Evolutionary conservation across 2,329 filamentous ascomycete species (phyloP), one percentile per base, ranked within the genome.

Genomic region (Trichoderma citrinoviride): DNA sequence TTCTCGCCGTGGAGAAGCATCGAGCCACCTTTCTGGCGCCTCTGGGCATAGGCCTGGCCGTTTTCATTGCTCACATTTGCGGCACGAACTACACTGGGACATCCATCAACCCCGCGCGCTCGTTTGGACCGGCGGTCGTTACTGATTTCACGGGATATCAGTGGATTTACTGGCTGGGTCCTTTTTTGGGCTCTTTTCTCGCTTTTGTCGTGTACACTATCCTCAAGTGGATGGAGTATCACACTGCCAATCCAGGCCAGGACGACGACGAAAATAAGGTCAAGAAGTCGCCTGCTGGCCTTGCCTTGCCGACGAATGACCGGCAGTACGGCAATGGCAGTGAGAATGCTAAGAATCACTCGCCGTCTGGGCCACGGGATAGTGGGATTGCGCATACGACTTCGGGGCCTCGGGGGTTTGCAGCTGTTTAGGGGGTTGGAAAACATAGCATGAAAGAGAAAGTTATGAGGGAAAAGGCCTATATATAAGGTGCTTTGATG

Each of bases 1-100:
- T 91, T 84, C 80, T 91, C 50, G 89, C 88, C 0, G 85, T 86
- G 4, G 88, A 91, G 73, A 92, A 92, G 77, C 89, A 92, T 74
- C 87, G 87, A 50, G 85, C 86, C 2, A 92, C 90, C 0, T 91
- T 83, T 72, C 77, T 92, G 1, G 90, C 90, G 0, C 90, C 90
- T 0, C 77, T 92, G 3, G 89, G 87, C 14, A 91, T 93, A 69
- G 90, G 90, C 1, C 76, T 91, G 2, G 81, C 89, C 0, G 81
- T 92, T 61, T 92, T 92, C 74, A 82, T 92, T 49, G 78, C 78
- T 5, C 77, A 83, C 72, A 73, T 82, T 57, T 76, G 73, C 43
- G 77, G 78, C 27, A 79, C 81, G 23, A 78, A 79, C 68, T 83
- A 77, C 68, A 83, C 82, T 1, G 80, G 80, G 23, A 81, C 79